These are phyloP conservation scores for Shiraia sp. DNA, from an alignment of 2,329 filamentous ascomycete species.

Conservation along the genomic window DNA sequence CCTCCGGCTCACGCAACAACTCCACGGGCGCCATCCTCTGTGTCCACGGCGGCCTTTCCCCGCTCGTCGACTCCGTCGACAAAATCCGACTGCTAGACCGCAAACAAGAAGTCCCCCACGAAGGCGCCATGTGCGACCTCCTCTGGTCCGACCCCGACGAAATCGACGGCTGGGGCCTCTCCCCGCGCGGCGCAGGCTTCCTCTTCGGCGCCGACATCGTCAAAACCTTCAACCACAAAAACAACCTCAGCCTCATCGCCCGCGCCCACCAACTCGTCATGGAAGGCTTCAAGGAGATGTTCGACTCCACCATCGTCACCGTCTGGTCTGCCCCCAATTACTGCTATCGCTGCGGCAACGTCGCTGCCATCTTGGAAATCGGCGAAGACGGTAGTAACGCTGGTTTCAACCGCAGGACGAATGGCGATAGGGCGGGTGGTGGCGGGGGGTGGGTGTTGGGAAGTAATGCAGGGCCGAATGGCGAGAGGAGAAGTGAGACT, in stretches of 20 bases:
- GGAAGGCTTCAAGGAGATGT: slow-evolving; percentile 99
- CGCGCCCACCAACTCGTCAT: slow-evolving; percentile 97
- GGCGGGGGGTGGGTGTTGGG: slow-evolving; percentile 42
- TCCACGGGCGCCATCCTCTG: slow-evolving; percentile 76
- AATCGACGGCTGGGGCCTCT: slow-evolving; percentile 95
- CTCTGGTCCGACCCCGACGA: slow-evolving; percentile 98
- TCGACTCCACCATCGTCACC: slow-evolving; percentile 84
- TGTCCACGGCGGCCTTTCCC: slow-evolving; percentile 91
- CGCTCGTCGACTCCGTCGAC: slow-evolving; percentile 89
- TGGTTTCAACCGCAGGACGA: slow-evolving; percentile 57
- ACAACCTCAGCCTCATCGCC: slow-evolving; percentile 89
- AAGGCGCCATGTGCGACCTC: slow-evolving; percentile 98
- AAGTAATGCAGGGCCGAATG: slow-evolving; percentile 40
- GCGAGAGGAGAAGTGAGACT: slow-evolving; percentile 33
- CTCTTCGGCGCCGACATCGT: slow-evolving; percentile 95
- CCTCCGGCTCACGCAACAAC: slow-evolving; percentile 59
- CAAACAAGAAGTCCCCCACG: slow-evolving; percentile 97
- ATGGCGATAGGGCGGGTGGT: slow-evolving; percentile 65
- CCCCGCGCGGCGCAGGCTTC: slow-evolving; percentile 91
- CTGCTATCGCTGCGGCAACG: slow-evolving; percentile 8
- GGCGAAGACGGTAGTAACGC: slow-evolving; percentile 73
- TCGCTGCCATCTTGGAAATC: slow-evolving; percentile 45
- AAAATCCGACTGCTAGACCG: slow-evolving; percentile 91
- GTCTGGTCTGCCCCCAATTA: slow-evolving; percentile 61
- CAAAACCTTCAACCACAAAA: slow-evolving; percentile 89